Evolutionary conservation across 768 basidiomycete species (phyloP).

Genomic region (Chiua virens): DNA sequence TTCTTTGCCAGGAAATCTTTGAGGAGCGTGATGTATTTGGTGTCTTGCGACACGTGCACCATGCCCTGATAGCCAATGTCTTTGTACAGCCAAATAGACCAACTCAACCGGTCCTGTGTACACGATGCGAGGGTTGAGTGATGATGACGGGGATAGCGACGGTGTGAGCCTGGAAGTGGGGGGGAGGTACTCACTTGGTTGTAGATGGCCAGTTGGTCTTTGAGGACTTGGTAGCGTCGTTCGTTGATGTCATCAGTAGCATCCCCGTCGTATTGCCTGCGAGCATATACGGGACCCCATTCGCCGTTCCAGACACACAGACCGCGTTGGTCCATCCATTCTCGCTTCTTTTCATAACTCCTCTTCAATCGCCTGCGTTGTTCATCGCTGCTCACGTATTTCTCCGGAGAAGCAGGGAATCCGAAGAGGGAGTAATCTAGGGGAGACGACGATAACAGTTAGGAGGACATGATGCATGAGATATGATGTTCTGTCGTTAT

Average conservation of each 20-base stretch:
- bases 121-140: background rate
- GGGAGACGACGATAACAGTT: background rate
- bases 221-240: slow-evolving; percentile 60
- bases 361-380: slow-evolving; percentile 52
- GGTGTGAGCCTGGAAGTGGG: background rate
- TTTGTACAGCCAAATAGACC: slow-evolving; percentile 90
- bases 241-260: slow-evolving; percentile 67
- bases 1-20: slow-evolving; percentile 72
- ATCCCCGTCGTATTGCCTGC: slow-evolving; percentile 56
- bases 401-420: slow-evolving; percentile 60
- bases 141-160: too few relatives aligned
- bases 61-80: slow-evolving; percentile 88
- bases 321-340: slow-evolving; percentile 70
- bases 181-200: slow-evolving; percentile 41
- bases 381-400: slow-evolving; percentile 51
- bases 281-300: slow-evolving; percentile 81
- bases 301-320: slow-evolving; percentile 80
- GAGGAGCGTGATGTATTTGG: slow-evolving; percentile 72
- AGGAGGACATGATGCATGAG: too few relatives aligned
- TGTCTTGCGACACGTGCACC: slow-evolving; percentile 68
- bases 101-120: slow-evolving; percentile 59
- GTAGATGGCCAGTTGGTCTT: slow-evolving; percentile 75
- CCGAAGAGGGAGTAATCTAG: slow-evolving; percentile 49
- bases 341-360: slow-evolving; percentile 71
- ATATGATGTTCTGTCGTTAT: background rate